These are phyloP conservation scores for Cryptomeria japonica DNA, from an alignment of 75 land plant species.

Conservation along the genomic window DNA sequence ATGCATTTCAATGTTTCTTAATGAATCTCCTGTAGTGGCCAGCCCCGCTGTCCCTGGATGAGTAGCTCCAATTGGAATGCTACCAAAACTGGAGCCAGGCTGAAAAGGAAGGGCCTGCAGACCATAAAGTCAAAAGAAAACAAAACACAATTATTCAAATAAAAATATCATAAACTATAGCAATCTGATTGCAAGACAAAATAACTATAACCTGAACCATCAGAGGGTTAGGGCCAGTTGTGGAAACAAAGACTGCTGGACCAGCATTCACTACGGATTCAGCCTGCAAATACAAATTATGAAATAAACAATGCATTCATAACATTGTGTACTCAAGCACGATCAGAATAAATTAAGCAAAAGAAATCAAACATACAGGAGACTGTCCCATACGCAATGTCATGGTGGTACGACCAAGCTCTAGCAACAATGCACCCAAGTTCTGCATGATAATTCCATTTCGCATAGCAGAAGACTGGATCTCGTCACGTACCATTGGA, in stretches of 20 bases:
- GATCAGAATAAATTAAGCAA: neutral
- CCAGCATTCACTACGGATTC: conserved; percentile 96
- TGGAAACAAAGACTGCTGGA: conserved; percentile 87
- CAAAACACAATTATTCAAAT: neutral
- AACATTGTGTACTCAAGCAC: neutral
- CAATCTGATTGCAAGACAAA: neutral
- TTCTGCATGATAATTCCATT: conserved; percentile 74
- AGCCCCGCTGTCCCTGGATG: conserved; percentile 28
- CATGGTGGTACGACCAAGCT: conserved; percentile 91
- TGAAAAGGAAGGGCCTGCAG: conserved; percentile 79
- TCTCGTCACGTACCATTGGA: conserved; percentile 32
- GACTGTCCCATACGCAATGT: conserved; percentile 74
- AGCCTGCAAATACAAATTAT: conserved; percentile 39
- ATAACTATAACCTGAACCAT: conserved; percentile 87
- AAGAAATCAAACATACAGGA: conserved; percentile 53
- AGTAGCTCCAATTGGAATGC: conserved; percentile 37
- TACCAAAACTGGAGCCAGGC: conserved; percentile 55
- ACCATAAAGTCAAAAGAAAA: neutral
- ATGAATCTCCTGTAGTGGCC: conserved; percentile 42
- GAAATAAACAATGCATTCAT: neutral
- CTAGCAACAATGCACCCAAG: conserved; percentile 84
- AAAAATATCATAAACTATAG: neutral
- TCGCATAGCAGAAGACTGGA: conserved; percentile 64
- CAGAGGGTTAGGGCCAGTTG: conserved; percentile 90
- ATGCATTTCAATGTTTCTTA: conserved; percentile 60